Evolutionary conservation across 176 grass and related monocot species (phyloP), one percentile per base, ranked within the genome.

Genomic region (Carex parvula): DNA sequence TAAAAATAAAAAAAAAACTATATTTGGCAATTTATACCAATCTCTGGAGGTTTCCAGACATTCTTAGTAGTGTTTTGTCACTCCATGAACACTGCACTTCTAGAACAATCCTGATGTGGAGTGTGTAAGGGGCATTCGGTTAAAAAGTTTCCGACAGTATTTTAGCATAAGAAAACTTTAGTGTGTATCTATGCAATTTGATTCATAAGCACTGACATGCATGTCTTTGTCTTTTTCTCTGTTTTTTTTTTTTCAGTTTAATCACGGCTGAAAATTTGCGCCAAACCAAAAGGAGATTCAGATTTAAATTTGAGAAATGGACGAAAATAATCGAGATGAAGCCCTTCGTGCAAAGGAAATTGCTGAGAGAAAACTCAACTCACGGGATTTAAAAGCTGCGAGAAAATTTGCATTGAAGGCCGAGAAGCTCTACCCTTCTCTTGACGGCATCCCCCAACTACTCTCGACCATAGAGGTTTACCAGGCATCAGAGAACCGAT

Each of bases 401-500:
- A 83, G 80, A 62, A 94, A 89, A 60, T 89, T 87, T 55, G 90
- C 92, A 7, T 55, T 94, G 63, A 94, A 94, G 70, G 92, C 92
- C 0, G 77, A 93, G 30, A 93, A 74, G 60, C 69, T 90, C 1
- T 84, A 72, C 76, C 88, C 92, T 24, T 87, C 86, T 39, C 90
- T 90, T 52, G 86, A 90, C 9, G 89, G 89, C 70, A 89, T 93
- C 72, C 82, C 71, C 63, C 94, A 97, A 87, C 89, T 97, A 88
- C 67, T 97, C 17, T 70, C 89, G 0, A 93, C 91, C 4, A 84
- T 97, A 6, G 87, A 93, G 21, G 87, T 93, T 91, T 89, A 90
- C 65, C 84, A 85, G 69, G 91, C 94, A 16, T 85, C 89, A 8
- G 84, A 93, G 71, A 86, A 42, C 1, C 89, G 89, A 64, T 78